A percentile compares a stretch with the other conserved stretches of the same genome.
These are phyloP conservation scores for Neurospora sp. DNA, from an alignment of 495 filamentous ascomycete species.

Conservation along the genomic window DNA sequence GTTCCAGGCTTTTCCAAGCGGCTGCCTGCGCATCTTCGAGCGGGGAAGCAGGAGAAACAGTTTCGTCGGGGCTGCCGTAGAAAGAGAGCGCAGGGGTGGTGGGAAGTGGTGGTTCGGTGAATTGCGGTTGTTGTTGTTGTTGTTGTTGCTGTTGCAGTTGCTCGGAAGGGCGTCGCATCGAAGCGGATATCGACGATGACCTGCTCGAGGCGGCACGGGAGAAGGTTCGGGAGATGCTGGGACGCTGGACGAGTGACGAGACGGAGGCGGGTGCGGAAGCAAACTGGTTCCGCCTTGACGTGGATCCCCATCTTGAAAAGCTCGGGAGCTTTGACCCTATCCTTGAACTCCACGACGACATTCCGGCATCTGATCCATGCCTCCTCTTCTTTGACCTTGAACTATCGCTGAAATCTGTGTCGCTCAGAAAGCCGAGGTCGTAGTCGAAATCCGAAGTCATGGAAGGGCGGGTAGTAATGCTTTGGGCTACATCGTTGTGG, in stretches of 20 bases:
- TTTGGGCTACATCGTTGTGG: slow-evolving; percentile 28
- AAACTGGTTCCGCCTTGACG: slow-evolving; percentile 36
- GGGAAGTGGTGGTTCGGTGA: slow-evolving; percentile 42
- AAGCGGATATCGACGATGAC: slow-evolving; percentile 59
- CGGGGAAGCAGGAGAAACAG: slow-evolving; percentile 26
- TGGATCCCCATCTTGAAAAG: slow-evolving; percentile 54
- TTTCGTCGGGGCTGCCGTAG: slow-evolving; percentile 48
- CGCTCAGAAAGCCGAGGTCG: slow-evolving; percentile 50
- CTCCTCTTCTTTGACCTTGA: slow-evolving; percentile 46
- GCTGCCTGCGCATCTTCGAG: slow-evolving; percentile 53
- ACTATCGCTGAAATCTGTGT: slow-evolving; percentile 45
- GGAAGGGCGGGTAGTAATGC: slow-evolving; percentile 25
- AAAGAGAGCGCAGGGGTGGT: slow-evolving; percentile 57
- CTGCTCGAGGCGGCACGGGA: slow-evolving; percentile 49
- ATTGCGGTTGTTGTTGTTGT: not conserved
- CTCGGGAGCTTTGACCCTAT: slow-evolving; percentile 65
- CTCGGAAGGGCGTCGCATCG: slow-evolving; percentile 36
- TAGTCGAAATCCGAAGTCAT: slow-evolving; percentile 38
- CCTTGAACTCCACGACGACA: slow-evolving; percentile 54
- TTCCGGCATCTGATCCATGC: slow-evolving; percentile 52
- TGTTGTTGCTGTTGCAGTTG: slow-evolving; percentile 1
- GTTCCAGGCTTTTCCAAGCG: slow-evolving; percentile 38
- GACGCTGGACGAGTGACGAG: slow-evolving; percentile 28
- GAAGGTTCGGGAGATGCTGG: slow-evolving; percentile 31
- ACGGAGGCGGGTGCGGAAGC: slow-evolving; percentile 39